Evolutionary conservation across 305 asterid species (phyloP).

Genomic region (Fraxinus xanthoxyloides): DNA sequence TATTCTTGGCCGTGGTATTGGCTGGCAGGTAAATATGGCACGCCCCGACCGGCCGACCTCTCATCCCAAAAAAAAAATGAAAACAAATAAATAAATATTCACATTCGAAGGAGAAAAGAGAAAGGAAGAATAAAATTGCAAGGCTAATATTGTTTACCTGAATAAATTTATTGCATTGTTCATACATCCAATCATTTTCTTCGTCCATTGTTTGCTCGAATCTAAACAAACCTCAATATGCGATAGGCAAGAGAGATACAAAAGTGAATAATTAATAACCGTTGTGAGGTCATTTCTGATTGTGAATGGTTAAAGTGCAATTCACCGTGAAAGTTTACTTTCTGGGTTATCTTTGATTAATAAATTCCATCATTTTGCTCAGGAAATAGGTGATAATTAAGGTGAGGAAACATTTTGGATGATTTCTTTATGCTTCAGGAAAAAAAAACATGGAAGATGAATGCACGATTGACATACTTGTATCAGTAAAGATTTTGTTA

Average conservation of each 20-base stretch:
- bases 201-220: neutral
- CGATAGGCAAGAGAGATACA: neutral
- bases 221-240: neutral
- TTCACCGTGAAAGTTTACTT: neutral
- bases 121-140: neutral
- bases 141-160: neutral
- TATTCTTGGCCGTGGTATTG: conserved; percentile 58
- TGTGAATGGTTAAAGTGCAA: neutral
- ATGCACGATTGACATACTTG: neutral
- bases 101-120: neutral
- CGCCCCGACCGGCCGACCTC: neutral
- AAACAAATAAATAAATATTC: no score
- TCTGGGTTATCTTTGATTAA: neutral
- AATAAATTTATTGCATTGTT: neutral
- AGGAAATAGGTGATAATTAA: neutral
- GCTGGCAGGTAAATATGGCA: conserved; percentile 47
- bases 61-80: neutral
- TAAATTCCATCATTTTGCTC: neutral
- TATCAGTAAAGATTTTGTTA: neutral
- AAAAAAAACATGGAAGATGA: neutral
- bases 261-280: neutral
- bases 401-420: neutral
- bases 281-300: neutral
- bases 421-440: neutral
- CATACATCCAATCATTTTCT: neutral